Conservation (phyloP, 805 yeast genomes). For the Yamadazyma endophytica region DNA sequence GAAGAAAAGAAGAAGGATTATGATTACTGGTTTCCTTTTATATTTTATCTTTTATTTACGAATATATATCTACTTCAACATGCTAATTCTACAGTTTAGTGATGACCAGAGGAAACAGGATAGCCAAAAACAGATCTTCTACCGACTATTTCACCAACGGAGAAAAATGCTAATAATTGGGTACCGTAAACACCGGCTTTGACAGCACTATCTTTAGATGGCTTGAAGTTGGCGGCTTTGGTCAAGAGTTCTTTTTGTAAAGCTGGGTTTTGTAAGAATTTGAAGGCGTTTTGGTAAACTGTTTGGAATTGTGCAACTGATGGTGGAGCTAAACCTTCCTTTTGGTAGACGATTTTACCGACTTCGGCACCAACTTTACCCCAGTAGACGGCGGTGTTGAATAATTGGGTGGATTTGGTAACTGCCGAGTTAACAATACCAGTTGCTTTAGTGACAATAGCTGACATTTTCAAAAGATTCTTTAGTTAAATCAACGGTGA, state of each 20-base stretch:
- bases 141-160: constrained; percentile 94
- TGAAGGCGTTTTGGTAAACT: constrained; percentile 52
- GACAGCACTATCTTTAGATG: constrained; percentile 52
- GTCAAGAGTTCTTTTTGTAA: constrained; percentile 60
- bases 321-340: constrained; percentile 95
- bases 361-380: constrained; percentile 61
- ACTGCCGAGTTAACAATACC: constrained; percentile 32
- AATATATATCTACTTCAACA: background rate
- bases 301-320: constrained; percentile 67
- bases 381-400: constrained; percentile 74
- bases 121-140: constrained; percentile 93
- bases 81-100: constrained; percentile 6
- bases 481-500: too few relatives aligned
- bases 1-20: constrained; percentile 38
- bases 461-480: constrained; percentile 29
- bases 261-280: constrained; percentile 31
- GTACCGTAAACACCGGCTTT: constrained; percentile 72
- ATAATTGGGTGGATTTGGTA: constrained; percentile 33
- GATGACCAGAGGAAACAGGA: constrained; percentile 57
- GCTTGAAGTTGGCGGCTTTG: constrained; percentile 41
- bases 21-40: background rate
- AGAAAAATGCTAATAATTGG: constrained; percentile 86
- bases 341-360: constrained; percentile 76
- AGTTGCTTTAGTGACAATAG: constrained; percentile 39
- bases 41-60: background rate